These are phyloP conservation scores for Arxiozyma slooffiae DNA, from an alignment of 1,139 yeast genomes.

Conservation along the genomic window DNA sequence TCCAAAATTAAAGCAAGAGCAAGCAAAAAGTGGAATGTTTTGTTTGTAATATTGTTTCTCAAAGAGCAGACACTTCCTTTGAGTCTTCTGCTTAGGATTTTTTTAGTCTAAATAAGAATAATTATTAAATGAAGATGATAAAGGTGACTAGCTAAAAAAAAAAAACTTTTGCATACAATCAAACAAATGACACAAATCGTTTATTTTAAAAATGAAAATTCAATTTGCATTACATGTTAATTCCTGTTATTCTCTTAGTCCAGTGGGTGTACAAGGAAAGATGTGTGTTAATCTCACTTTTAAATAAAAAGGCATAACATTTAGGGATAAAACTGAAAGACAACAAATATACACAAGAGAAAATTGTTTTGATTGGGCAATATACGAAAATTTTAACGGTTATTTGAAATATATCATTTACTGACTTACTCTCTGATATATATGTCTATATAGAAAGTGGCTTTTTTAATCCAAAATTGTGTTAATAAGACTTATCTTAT, in stretches of 20 bases:
- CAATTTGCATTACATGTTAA: constrained; percentile 67
- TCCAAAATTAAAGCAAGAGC: constrained; percentile 54
- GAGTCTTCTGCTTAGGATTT: constrained; percentile 90
- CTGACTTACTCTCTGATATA: constrained; percentile 58
- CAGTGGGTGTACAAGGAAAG: constrained; percentile 51
- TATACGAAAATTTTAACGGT: constrained; percentile 55
- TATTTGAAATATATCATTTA: constrained; percentile 68
- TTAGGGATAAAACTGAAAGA: constrained; percentile 44
- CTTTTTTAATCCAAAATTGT: constrained; percentile 58
- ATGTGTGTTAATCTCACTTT: constrained; percentile 60
- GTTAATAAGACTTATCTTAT: constrained; percentile 62
- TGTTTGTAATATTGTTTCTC: constrained; percentile 81
- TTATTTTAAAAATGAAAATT: constrained; percentile 74
- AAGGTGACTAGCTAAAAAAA: background rate
- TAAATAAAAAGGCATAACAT: constrained; percentile 63
- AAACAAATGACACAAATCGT: constrained; percentile 72
- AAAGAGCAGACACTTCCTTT: constrained; percentile 78
- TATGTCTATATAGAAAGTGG: constrained; percentile 42
- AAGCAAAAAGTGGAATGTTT: constrained; percentile 80
- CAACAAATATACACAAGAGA: constrained; percentile 35
- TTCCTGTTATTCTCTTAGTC: constrained; percentile 55
- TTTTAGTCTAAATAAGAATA: constrained; percentile 62
- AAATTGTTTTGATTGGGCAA: constrained; percentile 39
- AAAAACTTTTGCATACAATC: constrained; percentile 28
- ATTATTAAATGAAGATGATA: constrained; percentile 13